Base-by-base conservation (phyloP, 106 monocot species). In the Dendrobium chrysotoxum region DNA sequence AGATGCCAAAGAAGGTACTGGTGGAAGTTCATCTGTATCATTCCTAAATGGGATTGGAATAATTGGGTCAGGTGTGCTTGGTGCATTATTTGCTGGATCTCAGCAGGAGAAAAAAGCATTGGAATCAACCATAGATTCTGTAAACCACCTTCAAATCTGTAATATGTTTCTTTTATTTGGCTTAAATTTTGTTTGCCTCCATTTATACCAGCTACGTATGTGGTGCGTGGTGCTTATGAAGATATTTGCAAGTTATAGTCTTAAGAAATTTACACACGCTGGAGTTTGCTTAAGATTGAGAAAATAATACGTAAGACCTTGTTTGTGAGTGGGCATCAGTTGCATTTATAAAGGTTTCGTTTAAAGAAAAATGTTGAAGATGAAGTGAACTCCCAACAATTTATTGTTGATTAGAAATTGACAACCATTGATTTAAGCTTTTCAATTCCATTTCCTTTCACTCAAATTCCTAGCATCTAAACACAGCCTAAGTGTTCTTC, bases 1-100 rank as follows among this genome's bases (percentile, higher is more conserved):
- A 70, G 30, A 64, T 57, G 41, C 46, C 55, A 15, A 68, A 78
- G 81, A 83, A 79, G 74, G 45, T 75, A 31, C 77, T 77, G 71
- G 82, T 21, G 84, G 67, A 77, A 92, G 77, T 84, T 35, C 85
- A 80, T 80, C 88, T 81, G 9, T 86, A 25, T 78, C 90, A 72
- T 40, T 94, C 40, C 75, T 88, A 21, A 92, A 89, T 85, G 82
- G 11, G 40, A 26, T 94, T 84, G 94, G 90, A 79, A 85, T 97
- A 85, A 54, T 89, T 85, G 88, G 86, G 4, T 87, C 90, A 40
- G 94, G 93, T 76, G 89, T 97, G 78, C 89, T 97, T 45, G 93
- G 86, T 86, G 90, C 90, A 73, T 80, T 97, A 80, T 94, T 89
- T 88, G 87, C 90, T 68, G 82, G 44, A 65, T 92, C 96, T 82